Base-by-base conservation (phyloP, 768 basidiomycete species). In the Sarcodon sp. region DNA sequence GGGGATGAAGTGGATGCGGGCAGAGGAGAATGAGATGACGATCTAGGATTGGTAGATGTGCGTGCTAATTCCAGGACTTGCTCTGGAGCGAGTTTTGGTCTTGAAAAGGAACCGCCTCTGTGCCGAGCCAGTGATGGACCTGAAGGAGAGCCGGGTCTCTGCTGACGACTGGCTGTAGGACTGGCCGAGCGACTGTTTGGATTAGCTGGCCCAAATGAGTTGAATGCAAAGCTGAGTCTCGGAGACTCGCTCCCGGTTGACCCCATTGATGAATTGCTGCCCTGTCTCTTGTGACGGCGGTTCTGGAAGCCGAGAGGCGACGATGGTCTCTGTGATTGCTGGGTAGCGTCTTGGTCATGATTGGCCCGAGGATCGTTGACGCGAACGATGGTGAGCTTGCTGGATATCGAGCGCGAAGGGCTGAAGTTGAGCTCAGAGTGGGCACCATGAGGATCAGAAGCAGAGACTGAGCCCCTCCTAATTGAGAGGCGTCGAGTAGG, bases 51-150 rank as follows among this genome's bases (percentile, higher is more conserved):
- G 9, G 73, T 75, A 1, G 82, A 73, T 37, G 77, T 72, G 39
- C 75, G 75, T 1, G 85, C 87, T 27, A 90, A 72, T 48, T 83
- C 80, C 33, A 85, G 66, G 45, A 88, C 71, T 61, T 88, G 83
- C 46, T 87, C 84, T 21, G 87, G 80, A 1, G 77, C 69, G 2
- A 87, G 67, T 35, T 72, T 72, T 31, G 76, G 73, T 54, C 74
- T 34, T 35, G 67, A 55, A 47, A 61, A 51, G 35, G 66, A 61
- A 43, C 64, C 55, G 15, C 68, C 49, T 51, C 27, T 76, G 73
- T n/a, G 75, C 74, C 9, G 71, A 66, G 9, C 74, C 70, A 46
- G 77, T 64, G 35, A 69, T 58, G 12, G 39, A 41, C 39, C 39
- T 3, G 44, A 75, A 67, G 48, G 78, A 67, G 45, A 75, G 69